Conservation (phyloP, 2,329 filamentous ascomycete genomes). For the Basipetospora chlamydospora region DNA sequence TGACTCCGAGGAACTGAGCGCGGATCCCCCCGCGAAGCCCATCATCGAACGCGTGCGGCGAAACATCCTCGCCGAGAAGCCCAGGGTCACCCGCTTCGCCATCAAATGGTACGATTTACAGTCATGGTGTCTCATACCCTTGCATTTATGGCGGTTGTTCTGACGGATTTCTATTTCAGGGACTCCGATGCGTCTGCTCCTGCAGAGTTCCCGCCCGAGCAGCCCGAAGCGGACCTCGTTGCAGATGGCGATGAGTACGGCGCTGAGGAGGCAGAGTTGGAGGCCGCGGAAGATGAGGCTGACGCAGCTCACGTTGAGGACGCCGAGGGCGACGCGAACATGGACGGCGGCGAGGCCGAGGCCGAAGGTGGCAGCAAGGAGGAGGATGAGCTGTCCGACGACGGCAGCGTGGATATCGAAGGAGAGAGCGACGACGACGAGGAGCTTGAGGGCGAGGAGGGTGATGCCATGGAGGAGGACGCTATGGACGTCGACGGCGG, state of each 20-base stretch:
- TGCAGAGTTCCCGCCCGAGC: conserved; percentile 90
- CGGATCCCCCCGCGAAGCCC: conserved; percentile 83
- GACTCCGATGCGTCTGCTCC: conserved; percentile 96
- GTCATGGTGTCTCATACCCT: not conserved
- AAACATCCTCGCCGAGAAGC: conserved; percentile 93
- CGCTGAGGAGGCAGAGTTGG: conserved; percentile 71
- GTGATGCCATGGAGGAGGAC: conserved; percentile 33
- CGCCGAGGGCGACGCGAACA: conserved; percentile 49
- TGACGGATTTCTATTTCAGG: conserved; percentile 32
- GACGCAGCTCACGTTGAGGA: conserved; percentile 47
- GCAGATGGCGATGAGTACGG: conserved; percentile 85
- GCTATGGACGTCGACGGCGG: conserved; percentile 20
- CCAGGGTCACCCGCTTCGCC: conserved; percentile 88
- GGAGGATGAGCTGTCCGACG: conserved; percentile 58
- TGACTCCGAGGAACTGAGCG: conserved; percentile 74
- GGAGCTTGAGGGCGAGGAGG: conserved; percentile 44
- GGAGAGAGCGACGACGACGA: conserved; percentile 62
- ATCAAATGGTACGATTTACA: conserved; percentile 74
- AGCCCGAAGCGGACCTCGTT: conserved; percentile 80
- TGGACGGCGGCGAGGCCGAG: conserved; percentile 26
- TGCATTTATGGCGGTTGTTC: conserved; percentile 45
- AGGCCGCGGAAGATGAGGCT: conserved; percentile 39
- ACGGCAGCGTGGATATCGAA: conserved; percentile 65
- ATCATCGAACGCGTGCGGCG: conserved; percentile 83
- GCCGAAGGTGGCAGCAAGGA: conserved; percentile 20